Percentiles rank a stretch among this genome's conserved stretches.
These are phyloP conservation scores for Fusarium miscanthi DNA, from an alignment of 2,329 filamentous ascomycete species.

Conservation along the genomic window DNA sequence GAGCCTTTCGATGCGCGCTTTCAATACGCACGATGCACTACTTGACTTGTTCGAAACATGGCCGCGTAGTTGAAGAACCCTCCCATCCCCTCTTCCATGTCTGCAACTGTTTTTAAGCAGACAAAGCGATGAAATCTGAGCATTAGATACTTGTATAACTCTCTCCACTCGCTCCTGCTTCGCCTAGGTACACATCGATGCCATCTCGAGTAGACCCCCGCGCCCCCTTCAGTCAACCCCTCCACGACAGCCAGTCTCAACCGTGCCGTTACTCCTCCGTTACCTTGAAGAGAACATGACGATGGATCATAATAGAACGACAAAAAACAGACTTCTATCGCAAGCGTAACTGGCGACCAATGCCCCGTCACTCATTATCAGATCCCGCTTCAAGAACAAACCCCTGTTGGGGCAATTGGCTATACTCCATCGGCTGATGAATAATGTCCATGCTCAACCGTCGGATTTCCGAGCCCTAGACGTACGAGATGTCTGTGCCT, in stretches of 20 bases:
- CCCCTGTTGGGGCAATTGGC: not conserved
- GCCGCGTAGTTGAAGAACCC: not conserved
- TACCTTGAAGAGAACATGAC: not conserved
- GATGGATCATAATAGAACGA: not conserved
- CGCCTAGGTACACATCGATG: not conserved
- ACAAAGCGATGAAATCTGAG: not conserved
- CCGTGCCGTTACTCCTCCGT: not conserved
- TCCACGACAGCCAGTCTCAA: not conserved
- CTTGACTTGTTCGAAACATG: not conserved
- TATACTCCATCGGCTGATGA: too few relatives aligned
- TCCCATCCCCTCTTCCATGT: not conserved
- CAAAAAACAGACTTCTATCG: too few relatives aligned
- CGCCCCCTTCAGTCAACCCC: not conserved
- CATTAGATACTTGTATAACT: not conserved
- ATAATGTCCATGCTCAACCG: not conserved
- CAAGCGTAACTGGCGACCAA: too few relatives aligned
- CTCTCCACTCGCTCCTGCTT: not conserved
- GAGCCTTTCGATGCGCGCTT: not conserved
- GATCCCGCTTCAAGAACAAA: not conserved
- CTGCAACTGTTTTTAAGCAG: not conserved
- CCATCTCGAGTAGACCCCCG: not conserved
- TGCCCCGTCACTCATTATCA: not conserved
- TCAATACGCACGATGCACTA: not conserved
- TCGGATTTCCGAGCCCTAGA: not conserved
- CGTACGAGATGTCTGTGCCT: not conserved